Percentiles rank a stretch among this genome's conserved stretches.
These are phyloP conservation scores for fission yeast (Schizosaccharomyces pombe) DNA, from an alignment of 805 yeast species.

Conservation along the genomic window ASM294v3 CU329670.1:4955001-4955500, in stretches of 20 bases:
- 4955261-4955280: constrained; percentile 74
- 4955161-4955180: constrained; percentile 82
- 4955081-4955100: constrained; percentile 99
- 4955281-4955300: constrained; percentile 71
- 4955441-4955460: too few relatives aligned
- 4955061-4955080: constrained; percentile 22
- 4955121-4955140: constrained; percentile 86
- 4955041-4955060: background rate
- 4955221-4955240: constrained; percentile 91
- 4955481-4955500: too few relatives aligned
- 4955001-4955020: background rate
- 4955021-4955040: background rate
- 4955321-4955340: constrained; percentile 88
- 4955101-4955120: constrained; percentile 86
- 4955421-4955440: too few relatives aligned
- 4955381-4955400: constrained; percentile 40
- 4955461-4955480: too few relatives aligned
- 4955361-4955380: constrained; percentile 91
- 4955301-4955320: constrained; percentile 68
- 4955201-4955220: constrained; percentile 91
- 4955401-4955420: too few relatives aligned
- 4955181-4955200: constrained; percentile 91
- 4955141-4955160: constrained; percentile 62
- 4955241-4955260: constrained; percentile 84
- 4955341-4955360: constrained; percentile 92